Evolutionary conservation across 202 grass and related monocot species (phyloP).

Genomic region (Carex sylvatica): DNA sequence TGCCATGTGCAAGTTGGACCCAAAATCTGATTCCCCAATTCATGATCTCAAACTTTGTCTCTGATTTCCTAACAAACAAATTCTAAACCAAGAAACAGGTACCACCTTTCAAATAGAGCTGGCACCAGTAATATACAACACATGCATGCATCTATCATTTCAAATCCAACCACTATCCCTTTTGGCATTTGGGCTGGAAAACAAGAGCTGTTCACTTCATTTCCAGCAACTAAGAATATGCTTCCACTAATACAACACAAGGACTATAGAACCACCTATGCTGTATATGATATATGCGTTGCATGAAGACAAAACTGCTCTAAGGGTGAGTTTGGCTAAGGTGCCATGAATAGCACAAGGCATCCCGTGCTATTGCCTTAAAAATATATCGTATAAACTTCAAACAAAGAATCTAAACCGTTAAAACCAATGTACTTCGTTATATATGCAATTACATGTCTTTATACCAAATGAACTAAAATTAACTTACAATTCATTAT

Average conservation of each 20-base stretch:
- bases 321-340: no score
- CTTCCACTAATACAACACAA: neutral
- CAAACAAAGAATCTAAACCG: no score
- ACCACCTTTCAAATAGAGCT: conserved; percentile 6
- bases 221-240: conserved; percentile 12
- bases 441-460: no score
- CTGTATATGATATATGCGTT: no score
- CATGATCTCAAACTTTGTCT: neutral
- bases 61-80: conserved; percentile 13
- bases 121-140: conserved; percentile 15
- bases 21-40: neutral
- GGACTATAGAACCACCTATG: no score
- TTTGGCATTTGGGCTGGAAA: conserved; percentile 2
- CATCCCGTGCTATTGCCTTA: no score
- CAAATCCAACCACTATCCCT: neutral
- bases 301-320: no score
- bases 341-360: no score
- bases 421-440: no score
- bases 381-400: no score
- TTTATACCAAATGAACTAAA: no score
- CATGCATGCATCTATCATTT: conserved; percentile 17
- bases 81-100: conserved; percentile 5
- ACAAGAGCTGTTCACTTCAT: conserved; percentile 12
- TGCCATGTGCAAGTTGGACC: conserved; percentile 2
- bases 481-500: no score